phyloP scores from a whole-genome alignment of 1,284 basidiomycete species.

The Chalciporus sp. region DNA sequence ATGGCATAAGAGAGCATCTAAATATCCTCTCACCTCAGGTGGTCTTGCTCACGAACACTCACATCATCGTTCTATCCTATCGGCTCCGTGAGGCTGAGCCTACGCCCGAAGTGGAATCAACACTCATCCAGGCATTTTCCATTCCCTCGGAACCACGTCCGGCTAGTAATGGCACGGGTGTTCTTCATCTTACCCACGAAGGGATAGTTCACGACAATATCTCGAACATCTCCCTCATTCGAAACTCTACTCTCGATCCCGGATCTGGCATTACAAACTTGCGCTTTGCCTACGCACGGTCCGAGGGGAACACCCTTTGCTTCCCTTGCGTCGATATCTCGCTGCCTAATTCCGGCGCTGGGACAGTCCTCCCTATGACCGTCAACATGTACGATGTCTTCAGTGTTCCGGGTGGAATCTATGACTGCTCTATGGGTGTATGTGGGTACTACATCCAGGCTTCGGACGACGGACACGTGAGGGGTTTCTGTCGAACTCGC shows the following conservation, averaged over 20 bases:
- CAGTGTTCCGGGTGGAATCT: neutral
- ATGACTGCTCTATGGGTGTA: neutral
- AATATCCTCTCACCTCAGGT: neutral
- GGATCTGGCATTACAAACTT: neutral
- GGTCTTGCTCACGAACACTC: constrained; percentile 8
- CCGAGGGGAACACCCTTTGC: neutral
- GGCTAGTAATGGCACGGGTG: neutral
- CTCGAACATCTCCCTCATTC: neutral
- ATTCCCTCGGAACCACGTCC: neutral
- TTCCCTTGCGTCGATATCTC: constrained; percentile 7
- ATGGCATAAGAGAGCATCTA: neutral
- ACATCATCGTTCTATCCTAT: constrained; percentile 3
- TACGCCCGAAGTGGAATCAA: neutral
- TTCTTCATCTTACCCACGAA: constrained; percentile 11
- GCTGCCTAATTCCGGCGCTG: constrained; percentile 1
- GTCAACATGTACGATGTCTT: constrained; percentile 1
- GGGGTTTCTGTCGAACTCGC: constrained; percentile 6
- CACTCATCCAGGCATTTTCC: constrained; percentile 6
- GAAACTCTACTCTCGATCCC: constrained; percentile 3
- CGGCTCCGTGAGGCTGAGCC: neutral
- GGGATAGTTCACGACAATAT: neutral
- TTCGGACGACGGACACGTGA: constrained; percentile 12
- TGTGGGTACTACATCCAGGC: constrained; percentile 1
- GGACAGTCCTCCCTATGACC: neutral
- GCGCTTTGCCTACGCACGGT: constrained; percentile 1